Base-by-base conservation (phyloP, 2,329 filamentous ascomycete species). In the Fusarium decemcellulare region DNA sequence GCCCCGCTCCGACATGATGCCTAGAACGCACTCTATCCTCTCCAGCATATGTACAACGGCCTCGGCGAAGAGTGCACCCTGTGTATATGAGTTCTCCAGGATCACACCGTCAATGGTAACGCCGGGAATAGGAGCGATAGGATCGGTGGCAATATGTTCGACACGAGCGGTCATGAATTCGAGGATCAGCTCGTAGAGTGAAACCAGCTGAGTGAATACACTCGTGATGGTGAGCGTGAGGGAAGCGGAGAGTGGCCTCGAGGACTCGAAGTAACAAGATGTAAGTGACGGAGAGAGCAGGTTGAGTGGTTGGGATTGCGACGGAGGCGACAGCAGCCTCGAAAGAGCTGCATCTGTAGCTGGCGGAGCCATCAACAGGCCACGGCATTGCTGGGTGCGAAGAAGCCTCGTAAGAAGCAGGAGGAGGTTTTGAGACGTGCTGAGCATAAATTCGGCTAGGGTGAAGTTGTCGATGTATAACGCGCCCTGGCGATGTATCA, bases 201-300 rank as follows among this genome's bases (percentile, higher is more conserved):
- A 52, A 23, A 52, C 23, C 15, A 52, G 48, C 48, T 52, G 48
- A 34, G 36, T 42, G 23, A 52, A 52, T 15, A 30, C 18, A 16
- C 15, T 18, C 34, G 48, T 52, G 48, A 52, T 52, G 18, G 48
- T 52, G 15, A 52, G 23, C 6, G 48, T 34, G 15, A 52, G 48
- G 23, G 48, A 34, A 23, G 48, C 48, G 27, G 30, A 23, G 18
- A 47, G 16, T 23, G 44, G 44, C 44, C 30, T 18, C 44, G 32
- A 23, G 30, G 44, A 30, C 18, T 18, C 44, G 44, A 23, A 47
- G 18, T 23, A 23, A 23, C 18, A 23, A 23, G 18, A 23, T 23
- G 18, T 23, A 23, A 23, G 18, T 4, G 18, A 23, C 18, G 18
- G 4, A 23, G 18, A 23, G 18, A 23, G 18, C 18, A 23, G 18